Percentiles rank a stretch among this genome's conserved stretches.
phyloP scores from a whole-genome alignment of 768 basidiomycete species.

The Steccherinum ochraceum region DNA sequence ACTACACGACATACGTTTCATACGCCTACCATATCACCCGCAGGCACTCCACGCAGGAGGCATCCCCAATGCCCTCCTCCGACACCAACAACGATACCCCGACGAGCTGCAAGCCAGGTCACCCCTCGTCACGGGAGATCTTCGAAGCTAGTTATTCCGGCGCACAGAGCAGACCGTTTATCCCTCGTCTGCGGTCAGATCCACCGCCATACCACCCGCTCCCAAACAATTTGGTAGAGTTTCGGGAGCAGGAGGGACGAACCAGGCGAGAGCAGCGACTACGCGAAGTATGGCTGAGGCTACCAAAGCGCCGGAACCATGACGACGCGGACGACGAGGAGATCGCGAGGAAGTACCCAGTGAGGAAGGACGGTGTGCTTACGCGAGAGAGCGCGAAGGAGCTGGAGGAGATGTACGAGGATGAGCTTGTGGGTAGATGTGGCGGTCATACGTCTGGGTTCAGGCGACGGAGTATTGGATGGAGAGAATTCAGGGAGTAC shows the following conservation, averaged over 20 bases:
- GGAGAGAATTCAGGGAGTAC: conserved; percentile 70
- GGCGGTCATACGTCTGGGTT: conserved; percentile 31
- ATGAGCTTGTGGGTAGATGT: conserved; percentile 61
- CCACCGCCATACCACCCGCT: conserved; percentile 30
- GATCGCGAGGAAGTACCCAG: conserved; percentile 22
- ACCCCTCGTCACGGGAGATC: conserved; percentile 39
- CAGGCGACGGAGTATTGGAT: conserved; percentile 44
- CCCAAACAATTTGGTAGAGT: conserved; percentile 54
- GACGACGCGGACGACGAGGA: conserved; percentile 17
- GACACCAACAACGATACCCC: too few relatives aligned
- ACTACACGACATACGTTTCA: too few relatives aligned
- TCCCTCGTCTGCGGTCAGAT: conserved; percentile 58
- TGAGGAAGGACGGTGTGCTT: conserved; percentile 16
- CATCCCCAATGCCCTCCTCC: too few relatives aligned
- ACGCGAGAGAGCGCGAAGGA: conserved; percentile 47
- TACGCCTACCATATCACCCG: too few relatives aligned
- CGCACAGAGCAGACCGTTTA: conserved; percentile 45
- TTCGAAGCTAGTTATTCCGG: conserved; percentile 49
- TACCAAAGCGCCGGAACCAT: conserved; percentile 30
- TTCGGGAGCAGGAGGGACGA: conserved; percentile 56
- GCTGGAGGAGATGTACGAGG: conserved; percentile 67
- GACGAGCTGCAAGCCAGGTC: too few relatives aligned
- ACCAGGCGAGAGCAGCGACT: conserved; percentile 55
- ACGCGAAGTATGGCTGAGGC: conserved; percentile 55
- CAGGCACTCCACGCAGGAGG: too few relatives aligned